phyloP scores from a whole-genome alignment of 202 grass and related monocot species.

The Cymbopogon flexuosus region DNA sequence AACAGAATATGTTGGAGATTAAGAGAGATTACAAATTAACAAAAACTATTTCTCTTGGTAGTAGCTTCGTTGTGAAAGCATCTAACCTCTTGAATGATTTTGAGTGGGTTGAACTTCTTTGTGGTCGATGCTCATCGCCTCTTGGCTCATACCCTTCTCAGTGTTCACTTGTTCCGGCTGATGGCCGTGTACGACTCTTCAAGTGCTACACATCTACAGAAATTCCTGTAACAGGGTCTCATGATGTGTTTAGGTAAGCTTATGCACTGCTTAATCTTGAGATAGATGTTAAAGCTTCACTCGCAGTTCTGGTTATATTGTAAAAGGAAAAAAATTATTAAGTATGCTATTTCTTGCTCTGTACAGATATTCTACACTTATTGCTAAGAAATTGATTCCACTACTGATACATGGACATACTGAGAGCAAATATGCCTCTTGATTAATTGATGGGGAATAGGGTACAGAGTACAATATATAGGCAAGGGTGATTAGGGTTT shows the following conservation, averaged over 20 bases:
- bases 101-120: slow-evolving; percentile 69
- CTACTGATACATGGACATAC: slow-evolving; percentile 22
- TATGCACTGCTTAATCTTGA: slow-evolving; percentile 21
- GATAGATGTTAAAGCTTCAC: background rate
- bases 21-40: slow-evolving; percentile 48
- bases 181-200: slow-evolving; percentile 75
- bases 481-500: too few species aligned
- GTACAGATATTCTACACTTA: background rate
- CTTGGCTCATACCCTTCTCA: slow-evolving; percentile 80
- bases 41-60: slow-evolving; percentile 67
- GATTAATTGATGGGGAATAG: too few species aligned
- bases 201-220: slow-evolving; percentile 77
- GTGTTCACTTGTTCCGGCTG: slow-evolving; percentile 33
- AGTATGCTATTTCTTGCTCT: slow-evolving; percentile 5
- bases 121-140: slow-evolving; percentile 58
- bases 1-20: background rate
- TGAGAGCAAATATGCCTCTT: too few species aligned
- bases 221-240: slow-evolving; percentile 35
- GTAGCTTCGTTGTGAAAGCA: slow-evolving; percentile 71
- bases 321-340: slow-evolving; percentile 2
- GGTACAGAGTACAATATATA: too few species aligned
- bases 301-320: background rate
- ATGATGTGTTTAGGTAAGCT: slow-evolving; percentile 80
- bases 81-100: slow-evolving; percentile 66
- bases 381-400: background rate